These are phyloP conservation scores for Sporobolomyces pararoseus DNA, from an alignment of 768 basidiomycete species.

Conservation along the genomic window DNA sequence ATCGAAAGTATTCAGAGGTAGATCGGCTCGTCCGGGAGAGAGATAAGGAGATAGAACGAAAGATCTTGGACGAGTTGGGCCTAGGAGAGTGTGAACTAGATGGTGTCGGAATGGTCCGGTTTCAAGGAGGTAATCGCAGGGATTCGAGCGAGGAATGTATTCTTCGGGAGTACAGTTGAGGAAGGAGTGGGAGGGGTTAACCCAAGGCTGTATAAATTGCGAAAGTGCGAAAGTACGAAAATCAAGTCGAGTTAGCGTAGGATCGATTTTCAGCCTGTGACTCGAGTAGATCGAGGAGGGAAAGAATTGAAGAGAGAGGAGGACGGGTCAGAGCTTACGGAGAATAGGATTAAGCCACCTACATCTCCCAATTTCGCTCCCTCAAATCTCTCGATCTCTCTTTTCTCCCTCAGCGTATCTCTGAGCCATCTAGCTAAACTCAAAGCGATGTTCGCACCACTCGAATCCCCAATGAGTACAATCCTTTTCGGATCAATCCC, in stretches of 20 bases:
- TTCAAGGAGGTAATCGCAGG: constrained; percentile 35
- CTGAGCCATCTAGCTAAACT: constrained; percentile 46
- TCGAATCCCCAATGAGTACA: constrained; percentile 69
- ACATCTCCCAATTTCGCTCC: constrained; percentile 7
- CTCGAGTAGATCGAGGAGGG: constrained; percentile 23
- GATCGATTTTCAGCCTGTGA: constrained; percentile 15
- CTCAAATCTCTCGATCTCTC: neutral
- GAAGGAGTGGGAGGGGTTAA: constrained; percentile 8
- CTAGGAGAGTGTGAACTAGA: constrained; percentile 34
- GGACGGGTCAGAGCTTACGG: constrained; percentile 1
- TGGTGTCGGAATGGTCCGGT: constrained; percentile 20
- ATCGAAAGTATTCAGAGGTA: neutral
- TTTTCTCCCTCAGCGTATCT: constrained; percentile 11
- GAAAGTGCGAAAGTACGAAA: neutral
- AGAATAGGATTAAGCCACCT: constrained; percentile 25
- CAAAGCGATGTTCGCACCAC: constrained; percentile 66
- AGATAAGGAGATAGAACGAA: constrained; percentile 30
- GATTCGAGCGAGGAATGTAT: constrained; percentile 11
- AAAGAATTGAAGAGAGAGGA: neutral
- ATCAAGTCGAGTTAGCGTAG: neutral
- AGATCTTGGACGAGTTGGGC: neutral
- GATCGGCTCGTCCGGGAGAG: constrained; percentile 11
- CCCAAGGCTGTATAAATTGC: neutral
- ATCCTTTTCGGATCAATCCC: constrained; percentile 52
- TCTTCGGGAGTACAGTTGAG: constrained; percentile 5